Evolutionary conservation across 345 rosid genomes (phyloP), one percentile per base, ranked within the genome.

Genomic region (Dipteronia dyeriana): DNA sequence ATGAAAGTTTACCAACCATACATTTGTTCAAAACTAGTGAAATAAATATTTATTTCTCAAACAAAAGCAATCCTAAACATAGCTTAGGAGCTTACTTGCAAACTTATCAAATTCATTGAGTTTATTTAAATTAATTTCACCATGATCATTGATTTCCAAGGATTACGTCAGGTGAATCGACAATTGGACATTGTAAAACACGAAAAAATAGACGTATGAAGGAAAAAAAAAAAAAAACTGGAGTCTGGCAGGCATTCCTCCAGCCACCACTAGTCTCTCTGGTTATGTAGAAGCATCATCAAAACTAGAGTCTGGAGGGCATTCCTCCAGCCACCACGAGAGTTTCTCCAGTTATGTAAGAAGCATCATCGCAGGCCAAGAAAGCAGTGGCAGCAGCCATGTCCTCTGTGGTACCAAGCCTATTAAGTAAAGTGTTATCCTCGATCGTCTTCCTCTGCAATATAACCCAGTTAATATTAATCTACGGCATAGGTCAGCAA

Each of bases 231-330:
- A 34, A 29, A 56, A 43, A 31, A 81, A 23, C 81, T 87, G 92
- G 25, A 92, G 91, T 80, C 97, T 86, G 19, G 97, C 90, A 5
- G 95, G 89, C 82, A 87, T 85, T 51, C 95, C 97, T 63, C 98
- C 95, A 0, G 94, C 95, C 14, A 94, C 95, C 38, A 91, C 94
- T 68, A 94, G 90, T 91, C 80, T 92, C 98, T 69, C 95, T 91
- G 0, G 98, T 94, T 63, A 91, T 84, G 77, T 87, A 92, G 87
- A 85, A 73, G 95, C 91, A 66, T 94, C 97, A 53, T 92, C 91
- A 43, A 34, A 81, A 23, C 81, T 87, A 94, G 26, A 94, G 91
- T 80, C 97, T 86, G 19, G 97, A 91, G 7, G 95, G 90, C 82
- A 87, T 85, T 51, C 95, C 97, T 66, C 98, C 95, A 0, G 94